phyloP scores from a whole-genome alignment of 2,329 filamentous ascomycete genomes.

The Aspergillus flavus region DNA sequence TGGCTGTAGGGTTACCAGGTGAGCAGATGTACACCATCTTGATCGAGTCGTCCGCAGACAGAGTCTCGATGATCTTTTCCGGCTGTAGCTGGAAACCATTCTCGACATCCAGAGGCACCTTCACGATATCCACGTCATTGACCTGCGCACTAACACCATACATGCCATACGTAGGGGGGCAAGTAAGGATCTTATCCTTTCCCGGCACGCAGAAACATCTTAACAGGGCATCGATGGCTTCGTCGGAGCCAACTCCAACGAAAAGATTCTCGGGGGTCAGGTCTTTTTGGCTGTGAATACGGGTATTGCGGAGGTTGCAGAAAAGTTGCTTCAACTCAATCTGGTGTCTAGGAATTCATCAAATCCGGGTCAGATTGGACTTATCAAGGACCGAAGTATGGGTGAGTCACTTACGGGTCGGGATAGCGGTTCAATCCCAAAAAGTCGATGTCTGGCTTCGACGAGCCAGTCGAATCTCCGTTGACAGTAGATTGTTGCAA shows the following conservation, averaged over 20 bases:
- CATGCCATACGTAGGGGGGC: conserved; percentile 98
- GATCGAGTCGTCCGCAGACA: conserved; percentile 67
- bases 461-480: conserved; percentile 41
- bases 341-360: conserved; percentile 65
- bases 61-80: conserved; percentile 64
- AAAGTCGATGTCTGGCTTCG: conserved; percentile 69
- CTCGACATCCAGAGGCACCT: conserved; percentile 75
- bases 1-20: conserved; percentile 90
- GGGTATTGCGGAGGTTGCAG: conserved; percentile 81
- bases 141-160: conserved; percentile 92
- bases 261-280: conserved; percentile 84
- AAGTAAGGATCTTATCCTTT: conserved; percentile 87
- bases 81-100: conserved; percentile 76
- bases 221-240: conserved; percentile 92
- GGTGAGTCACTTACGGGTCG: conserved; percentile 63
- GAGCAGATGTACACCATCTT: conserved; percentile 94
- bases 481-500: conserved; percentile 48
- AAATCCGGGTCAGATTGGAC: not conserved
- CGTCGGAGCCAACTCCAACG: conserved; percentile 92
- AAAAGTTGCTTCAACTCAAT: conserved; percentile 80
- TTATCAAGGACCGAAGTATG: not conserved
- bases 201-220: conserved; percentile 90
- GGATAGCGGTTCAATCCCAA: conserved; percentile 89
- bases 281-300: conserved; percentile 72
- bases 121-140: conserved; percentile 85